Conservation (phyloP, 2,329 filamentous ascomycete genomes). For the Fonsecaea erecta region DNA sequence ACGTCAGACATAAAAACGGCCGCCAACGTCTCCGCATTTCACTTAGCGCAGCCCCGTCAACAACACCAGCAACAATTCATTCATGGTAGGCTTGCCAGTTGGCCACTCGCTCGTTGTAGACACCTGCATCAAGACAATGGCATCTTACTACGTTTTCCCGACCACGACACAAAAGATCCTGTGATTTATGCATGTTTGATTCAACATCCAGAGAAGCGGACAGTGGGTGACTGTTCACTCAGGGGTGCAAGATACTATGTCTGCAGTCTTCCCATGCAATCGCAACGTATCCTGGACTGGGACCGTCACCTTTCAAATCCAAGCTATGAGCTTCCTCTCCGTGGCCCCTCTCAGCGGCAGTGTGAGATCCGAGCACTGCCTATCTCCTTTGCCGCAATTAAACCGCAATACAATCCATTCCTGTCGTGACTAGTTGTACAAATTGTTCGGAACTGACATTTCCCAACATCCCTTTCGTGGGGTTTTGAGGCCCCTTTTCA, state of each 20-base stretch:
- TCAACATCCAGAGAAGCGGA: not conserved
- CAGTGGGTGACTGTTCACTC: not conserved
- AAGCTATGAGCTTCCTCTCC: not conserved
- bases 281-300: not conserved
- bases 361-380: not conserved
- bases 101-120: not conserved
- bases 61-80: not conserved
- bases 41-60: conserved; percentile 24
- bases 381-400: not conserved
- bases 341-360: not conserved
- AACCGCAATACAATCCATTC: conserved; percentile 2
- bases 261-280: not conserved
- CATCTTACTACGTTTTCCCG: not conserved
- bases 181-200: not conserved
- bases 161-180: not conserved
- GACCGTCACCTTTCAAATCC: not conserved
- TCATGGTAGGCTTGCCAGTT: too few relatives aligned
- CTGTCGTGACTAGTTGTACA: conserved; percentile 33
- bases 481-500: conserved; percentile 12
- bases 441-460: conserved; percentile 5
- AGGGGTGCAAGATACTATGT: not conserved
- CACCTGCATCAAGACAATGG: not conserved
- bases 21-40: not conserved
- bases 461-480: conserved; percentile 4
- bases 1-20: conserved; percentile 14